Base-by-base conservation (phyloP, 2,329 filamentous ascomycete species). In the Exophiala viscosa region DNA sequence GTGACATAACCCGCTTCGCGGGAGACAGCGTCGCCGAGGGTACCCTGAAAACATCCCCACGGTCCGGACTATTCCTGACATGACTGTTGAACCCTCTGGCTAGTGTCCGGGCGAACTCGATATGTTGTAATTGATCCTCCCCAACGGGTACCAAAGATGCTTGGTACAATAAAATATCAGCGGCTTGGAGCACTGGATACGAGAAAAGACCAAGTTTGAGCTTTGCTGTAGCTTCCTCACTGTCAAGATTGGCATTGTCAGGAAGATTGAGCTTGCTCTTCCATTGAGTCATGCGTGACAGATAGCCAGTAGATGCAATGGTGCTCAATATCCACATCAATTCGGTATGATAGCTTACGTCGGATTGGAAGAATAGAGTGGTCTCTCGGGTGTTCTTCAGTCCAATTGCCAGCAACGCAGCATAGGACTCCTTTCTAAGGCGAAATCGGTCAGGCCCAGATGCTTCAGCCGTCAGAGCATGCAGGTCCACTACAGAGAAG, bases 201-300 rank as follows among this genome's bases (percentile, higher is more conserved):
- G 91, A 95, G 68, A 97, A 96, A 3, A 99, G 78, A 13, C 93
- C 92, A 3, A 96, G 81, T 69, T 93, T 95, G 55, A 95, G 78
- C 45, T 79, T 77, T 38, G 80, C 76, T 60, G 82, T 84, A 5
- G 78, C 79, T 23, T 62, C 66, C 11, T 76, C 74, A 36, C 79
- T 73, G 46, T 87, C 82, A 4, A 87, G 69, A 6, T 76, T 78
- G 2, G 80, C 75, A 52, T 83, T 75, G 15, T 85, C 76, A 8
- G 79, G 71, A 15, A 90, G 69, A 15, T 83, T 76, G 14, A 93
- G 73, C 69, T 95, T 95, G 69, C 82, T 88, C 87, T 99, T 99
- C 91, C 93, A 99, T 70, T 97, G 93, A 23, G 93, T 97, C 93
- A 99, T 99, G n/a, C 93, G 80, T 8, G 87, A 87, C n/a, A 99